A percentile compares a stretch with the other conserved stretches of the same genome.
phyloP scores from a whole-genome alignment of 805 yeast genomes.

The Schwanniomyces occidentalis region DNA sequence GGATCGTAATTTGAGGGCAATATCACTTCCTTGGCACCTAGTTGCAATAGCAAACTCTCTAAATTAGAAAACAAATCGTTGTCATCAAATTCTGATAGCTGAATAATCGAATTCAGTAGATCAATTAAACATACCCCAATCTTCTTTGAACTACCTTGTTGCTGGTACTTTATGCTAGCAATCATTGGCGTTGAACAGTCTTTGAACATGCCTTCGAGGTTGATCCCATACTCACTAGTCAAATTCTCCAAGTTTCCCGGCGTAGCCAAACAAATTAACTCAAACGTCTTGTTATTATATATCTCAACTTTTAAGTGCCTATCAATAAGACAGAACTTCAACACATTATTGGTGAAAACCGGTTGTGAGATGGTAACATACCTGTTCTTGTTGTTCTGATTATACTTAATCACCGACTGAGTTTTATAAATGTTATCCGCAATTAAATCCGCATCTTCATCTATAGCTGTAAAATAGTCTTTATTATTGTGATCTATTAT shows the following conservation, averaged over 20 bases:
- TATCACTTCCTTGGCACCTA: conserved; percentile 85
- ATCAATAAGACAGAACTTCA: conserved; percentile 67
- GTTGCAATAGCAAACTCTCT: conserved; percentile 82
- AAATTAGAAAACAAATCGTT: conserved; percentile 84
- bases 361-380: conserved; percentile 80
- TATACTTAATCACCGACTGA: conserved; percentile 70
- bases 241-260: conserved; percentile 82
- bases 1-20: conserved; percentile 47
- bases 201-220: conserved; percentile 61
- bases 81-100: conserved; percentile 78
- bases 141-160: conserved; percentile 42
- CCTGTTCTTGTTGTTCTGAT: conserved; percentile 42
- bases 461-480: conserved; percentile 75
- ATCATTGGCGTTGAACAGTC: conserved; percentile 43
- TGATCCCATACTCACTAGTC: conserved; percentile 36
- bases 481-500: conserved; percentile 70
- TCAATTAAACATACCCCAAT: conserved; percentile 84
- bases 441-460: conserved; percentile 74
- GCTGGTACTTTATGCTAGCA: conserved; percentile 36
- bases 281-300: conserved; percentile 65
- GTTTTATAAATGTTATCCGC: conserved; percentile 88
- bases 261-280: conserved; percentile 60
- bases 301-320: conserved; percentile 78
- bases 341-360: conserved; percentile 60
- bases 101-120: conserved; percentile 62